Evolutionary conservation across 2,329 filamentous ascomycete species (phyloP), one percentile per base, ranked within the genome.

Genomic region (Thermoascus crustaceus): DNA sequence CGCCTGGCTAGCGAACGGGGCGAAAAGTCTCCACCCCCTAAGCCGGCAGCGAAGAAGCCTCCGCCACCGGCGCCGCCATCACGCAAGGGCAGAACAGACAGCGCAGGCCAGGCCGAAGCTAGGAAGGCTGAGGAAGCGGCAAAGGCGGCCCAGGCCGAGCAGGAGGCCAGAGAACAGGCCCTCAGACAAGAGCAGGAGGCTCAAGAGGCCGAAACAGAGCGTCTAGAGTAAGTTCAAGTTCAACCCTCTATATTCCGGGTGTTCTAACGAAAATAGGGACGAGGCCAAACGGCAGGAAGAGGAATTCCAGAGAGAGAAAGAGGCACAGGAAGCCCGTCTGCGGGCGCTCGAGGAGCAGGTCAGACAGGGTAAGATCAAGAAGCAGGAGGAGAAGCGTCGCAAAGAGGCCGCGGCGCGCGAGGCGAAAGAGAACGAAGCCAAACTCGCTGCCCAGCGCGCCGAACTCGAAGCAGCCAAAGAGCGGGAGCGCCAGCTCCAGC

Each of bases 301-400:
- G 18, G 87, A 93, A 41, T 73, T 94, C 37, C 78, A 76, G 20
- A 78, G 74, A 47, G 87, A 95, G 62, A 82, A 82, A 35, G 77
- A 87, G 51, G 86, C 83, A 35, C 80, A 88, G 25, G 78, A 83
- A 49, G 83, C 84, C 43, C 85, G 88, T 33, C 73, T 96, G 16
- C 85, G 80, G 56, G 87, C 86, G 10, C 75, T 98, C 6, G 88
- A 98, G 61, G 87, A 96, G 57, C 87, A 95, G 61, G 87, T 96
- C 34, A 81, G 80, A 44, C 85, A 88, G 55, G 86, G 88, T 52
- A 98, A 96, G 67, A 67, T 96, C 34, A 89, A 86, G 71, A 96
- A 94, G 63, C 84, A 93, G 48, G 91, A 98, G 60, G 91, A 95
- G 66, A 95, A 94, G 70, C 85, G 81, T 44, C 82, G 76, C 50